Evolutionary conservation across 2,329 filamentous ascomycete genomes (phyloP).

Genomic region (Neobulgaria alba): DNA sequence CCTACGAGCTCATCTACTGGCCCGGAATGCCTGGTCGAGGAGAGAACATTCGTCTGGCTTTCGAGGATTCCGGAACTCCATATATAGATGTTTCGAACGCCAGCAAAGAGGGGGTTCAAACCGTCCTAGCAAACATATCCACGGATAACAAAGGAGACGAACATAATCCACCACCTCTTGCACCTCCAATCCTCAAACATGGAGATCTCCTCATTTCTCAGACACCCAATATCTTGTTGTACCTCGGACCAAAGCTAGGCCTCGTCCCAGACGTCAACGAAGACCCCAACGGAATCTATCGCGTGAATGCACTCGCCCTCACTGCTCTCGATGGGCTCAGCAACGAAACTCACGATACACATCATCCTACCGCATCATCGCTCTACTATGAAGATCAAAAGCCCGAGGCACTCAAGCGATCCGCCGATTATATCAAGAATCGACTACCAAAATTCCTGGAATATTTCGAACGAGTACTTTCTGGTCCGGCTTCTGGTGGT

Average conservation of each 20-base stretch:
- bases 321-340: constrained; percentile 61
- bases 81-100: constrained; percentile 55
- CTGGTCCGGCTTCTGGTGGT: constrained; percentile 45
- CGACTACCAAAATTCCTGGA: constrained; percentile 64
- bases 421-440: constrained; percentile 47
- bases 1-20: constrained; percentile 20
- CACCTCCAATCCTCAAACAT: constrained; percentile 55
- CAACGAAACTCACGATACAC: constrained; percentile 66
- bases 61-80: constrained; percentile 57
- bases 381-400: constrained; percentile 72
- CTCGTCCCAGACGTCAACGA: constrained; percentile 19
- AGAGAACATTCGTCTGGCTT: constrained; percentile 62
- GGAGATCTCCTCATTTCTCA: constrained; percentile 54
- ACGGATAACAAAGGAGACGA: constrained; percentile 39
- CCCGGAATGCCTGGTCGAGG: constrained; percentile 57
- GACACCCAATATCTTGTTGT: constrained; percentile 64
- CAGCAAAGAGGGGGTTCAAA: constrained; percentile 38
- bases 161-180: constrained; percentile 55
- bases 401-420: constrained; percentile 49
- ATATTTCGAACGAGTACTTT: constrained; percentile 61
- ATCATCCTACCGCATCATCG: constrained; percentile 56
- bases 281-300: constrained; percentile 39
- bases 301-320: constrained; percentile 54
- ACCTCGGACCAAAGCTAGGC: constrained; percentile 41
- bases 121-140: constrained; percentile 41